phyloP scores from a whole-genome alignment of 495 filamentous ascomycete genomes.

The Cenococcum geophilum region DNA sequence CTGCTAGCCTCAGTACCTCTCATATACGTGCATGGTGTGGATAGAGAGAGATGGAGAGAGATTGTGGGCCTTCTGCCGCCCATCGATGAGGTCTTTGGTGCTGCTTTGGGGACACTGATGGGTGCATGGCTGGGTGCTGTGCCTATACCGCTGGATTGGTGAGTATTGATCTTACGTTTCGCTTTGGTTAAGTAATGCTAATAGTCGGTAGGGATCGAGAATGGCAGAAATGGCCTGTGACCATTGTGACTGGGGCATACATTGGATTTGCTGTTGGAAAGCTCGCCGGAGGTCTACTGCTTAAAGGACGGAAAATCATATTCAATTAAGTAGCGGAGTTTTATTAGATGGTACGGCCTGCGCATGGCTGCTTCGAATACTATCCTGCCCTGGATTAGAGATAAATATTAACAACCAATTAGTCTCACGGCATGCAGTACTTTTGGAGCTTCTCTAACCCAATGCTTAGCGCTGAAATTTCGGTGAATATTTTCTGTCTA shows the following conservation, averaged over 20 bases:
- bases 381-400: too few species aligned
- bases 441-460: too few species aligned
- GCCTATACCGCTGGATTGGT: constrained; percentile 95
- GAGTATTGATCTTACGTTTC: constrained; percentile 33
- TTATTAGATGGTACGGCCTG: background rate
- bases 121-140: constrained; percentile 76
- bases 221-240: constrained; percentile 97
- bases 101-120: constrained; percentile 52
- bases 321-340: constrained; percentile 40
- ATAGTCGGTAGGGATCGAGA: constrained; percentile 60
- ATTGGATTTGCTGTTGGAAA: constrained; percentile 60
- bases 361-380: too few species aligned
- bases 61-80: constrained; percentile 52
- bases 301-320: constrained; percentile 59
- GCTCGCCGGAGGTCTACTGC: constrained; percentile 49
- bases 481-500: too few species aligned
- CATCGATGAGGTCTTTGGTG: constrained; percentile 65
- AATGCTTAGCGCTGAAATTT: too few species aligned
- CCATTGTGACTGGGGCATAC: constrained; percentile 70
- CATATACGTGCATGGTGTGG: constrained; percentile 79
- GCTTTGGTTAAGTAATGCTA: constrained; percentile 5
- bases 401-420: too few species aligned
- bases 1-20: constrained; percentile 67
- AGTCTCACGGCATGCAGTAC: too few species aligned
- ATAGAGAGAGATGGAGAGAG: constrained; percentile 65